These are phyloP conservation scores for Lophiostoma macrostomum DNA, from an alignment of 495 filamentous ascomycete genomes.

Conservation along the genomic window DNA sequence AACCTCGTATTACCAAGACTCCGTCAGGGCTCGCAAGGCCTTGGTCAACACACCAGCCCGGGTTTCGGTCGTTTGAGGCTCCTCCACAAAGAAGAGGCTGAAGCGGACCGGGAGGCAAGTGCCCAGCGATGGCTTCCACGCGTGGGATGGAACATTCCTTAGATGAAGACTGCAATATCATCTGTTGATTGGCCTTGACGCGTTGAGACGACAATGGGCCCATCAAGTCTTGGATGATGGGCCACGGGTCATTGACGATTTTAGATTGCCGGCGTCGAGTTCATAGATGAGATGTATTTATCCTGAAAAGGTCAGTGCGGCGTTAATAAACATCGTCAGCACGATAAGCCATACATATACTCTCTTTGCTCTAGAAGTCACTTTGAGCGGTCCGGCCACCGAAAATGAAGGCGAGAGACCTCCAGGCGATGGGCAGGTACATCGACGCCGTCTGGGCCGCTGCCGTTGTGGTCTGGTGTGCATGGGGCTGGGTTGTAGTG, in stretches of 20 bases:
- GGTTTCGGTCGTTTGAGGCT: slow-evolving; percentile 27
- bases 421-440: slow-evolving; percentile 2
- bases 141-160: slow-evolving; percentile 14
- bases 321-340: slow-evolving; percentile 20
- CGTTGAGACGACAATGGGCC: slow-evolving; percentile 14
- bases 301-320: slow-evolving; percentile 20
- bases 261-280: slow-evolving; percentile 16
- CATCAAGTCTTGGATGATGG: slow-evolving; percentile 13
- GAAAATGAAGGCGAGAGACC: too few relatives aligned
- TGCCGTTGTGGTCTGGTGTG: not conserved
- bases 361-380: slow-evolving; percentile 2
- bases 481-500: too few relatives aligned
- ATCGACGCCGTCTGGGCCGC: slow-evolving; percentile 3
- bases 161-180: slow-evolving; percentile 6
- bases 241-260: not conserved
- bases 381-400: slow-evolving; percentile 18
- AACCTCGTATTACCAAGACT: slow-evolving; percentile 9
- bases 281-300: slow-evolving; percentile 25
- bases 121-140: not conserved
- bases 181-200: slow-evolving; percentile 9
- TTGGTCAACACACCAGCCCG: slow-evolving; percentile 5
- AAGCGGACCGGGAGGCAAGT: slow-evolving; percentile 1
- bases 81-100: slow-evolving; percentile 2
- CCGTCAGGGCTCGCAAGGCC: slow-evolving; percentile 6
- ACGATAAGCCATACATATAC: slow-evolving; percentile 10